Conservation (phyloP, 2,329 filamentous ascomycete species). For the Hypomyces rosellus region DNA sequence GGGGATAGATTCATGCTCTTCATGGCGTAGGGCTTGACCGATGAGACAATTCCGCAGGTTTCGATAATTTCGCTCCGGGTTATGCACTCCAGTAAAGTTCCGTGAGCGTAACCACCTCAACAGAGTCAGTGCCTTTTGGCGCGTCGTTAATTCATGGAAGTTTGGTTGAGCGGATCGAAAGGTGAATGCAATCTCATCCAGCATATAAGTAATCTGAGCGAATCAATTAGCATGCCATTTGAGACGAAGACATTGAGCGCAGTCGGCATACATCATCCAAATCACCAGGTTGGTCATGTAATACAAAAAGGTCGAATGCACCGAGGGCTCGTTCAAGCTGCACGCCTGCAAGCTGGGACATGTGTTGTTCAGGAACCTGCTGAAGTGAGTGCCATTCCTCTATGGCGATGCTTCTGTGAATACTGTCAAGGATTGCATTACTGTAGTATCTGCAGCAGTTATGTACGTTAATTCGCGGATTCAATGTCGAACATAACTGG, state of each 20-base stretch:
- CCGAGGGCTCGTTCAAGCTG: conserved; percentile 67
- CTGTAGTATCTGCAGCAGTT: conserved; percentile 62
- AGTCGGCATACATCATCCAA: conserved; percentile 55
- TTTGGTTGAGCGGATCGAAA: conserved; percentile 49
- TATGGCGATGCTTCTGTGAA: conserved; percentile 75
- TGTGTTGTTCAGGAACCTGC: conserved; percentile 14
- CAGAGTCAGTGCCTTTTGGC: conserved; percentile 61
- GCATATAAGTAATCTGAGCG: conserved; percentile 49
- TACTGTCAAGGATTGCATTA: conserved; percentile 65
- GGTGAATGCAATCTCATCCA: conserved; percentile 56
- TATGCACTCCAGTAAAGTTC: conserved; percentile 64
- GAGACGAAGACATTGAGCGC: conserved; percentile 4
- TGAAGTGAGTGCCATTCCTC: conserved; percentile 59
- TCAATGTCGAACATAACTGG: not conserved
- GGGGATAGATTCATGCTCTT: conserved; percentile 72
- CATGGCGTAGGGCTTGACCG: conserved; percentile 67
- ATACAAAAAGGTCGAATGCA: conserved; percentile 84
- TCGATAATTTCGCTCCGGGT: conserved; percentile 62
- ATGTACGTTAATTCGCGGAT: conserved; percentile 4
- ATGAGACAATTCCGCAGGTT: conserved; percentile 83
- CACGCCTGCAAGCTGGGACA: conserved; percentile 32
- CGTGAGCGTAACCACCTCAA: conserved; percentile 62
- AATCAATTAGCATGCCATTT: not conserved
- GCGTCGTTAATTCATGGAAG: conserved; percentile 52
- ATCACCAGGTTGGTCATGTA: conserved; percentile 67